Evolutionary conservation across 176 grass and related monocot species (phyloP).

Genomic region (Lolium rigidum): DNA sequence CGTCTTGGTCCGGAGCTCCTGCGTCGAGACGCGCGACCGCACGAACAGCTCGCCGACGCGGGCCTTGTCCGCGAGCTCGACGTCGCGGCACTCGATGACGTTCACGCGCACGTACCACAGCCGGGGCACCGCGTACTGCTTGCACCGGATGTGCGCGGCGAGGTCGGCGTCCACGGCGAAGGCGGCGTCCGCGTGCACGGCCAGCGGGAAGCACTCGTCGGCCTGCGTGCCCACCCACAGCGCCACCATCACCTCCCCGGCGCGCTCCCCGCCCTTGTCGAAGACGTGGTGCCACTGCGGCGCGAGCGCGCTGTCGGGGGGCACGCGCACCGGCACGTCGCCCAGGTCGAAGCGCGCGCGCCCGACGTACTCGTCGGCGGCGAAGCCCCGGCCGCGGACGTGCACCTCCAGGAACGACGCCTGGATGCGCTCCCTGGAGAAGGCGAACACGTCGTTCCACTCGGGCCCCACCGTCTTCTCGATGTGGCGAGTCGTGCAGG

Average conservation of each 20-base stretch:
- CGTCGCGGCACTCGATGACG: constrained; percentile 54
- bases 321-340: constrained; percentile 47
- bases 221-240: constrained; percentile 80
- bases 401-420: constrained; percentile 47
- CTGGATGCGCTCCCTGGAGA: constrained; percentile 58
- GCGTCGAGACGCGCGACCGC: constrained; percentile 34
- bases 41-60: constrained; percentile 64
- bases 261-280: constrained; percentile 35
- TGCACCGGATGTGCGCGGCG: constrained; percentile 59
- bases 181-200: constrained; percentile 60
- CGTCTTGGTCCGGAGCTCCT: constrained; percentile 47
- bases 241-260: constrained; percentile 68
- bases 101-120: constrained; percentile 77
- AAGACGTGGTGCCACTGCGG: constrained; percentile 71
- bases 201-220: constrained; percentile 67
- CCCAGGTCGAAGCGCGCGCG: constrained; percentile 46
- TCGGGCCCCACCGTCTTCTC: constrained; percentile 61
- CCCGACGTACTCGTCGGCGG: constrained; percentile 59
- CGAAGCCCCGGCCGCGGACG: constrained; percentile 50
- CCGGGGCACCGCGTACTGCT: constrained; percentile 69
- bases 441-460: constrained; percentile 81
- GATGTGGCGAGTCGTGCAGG: constrained; percentile 56
- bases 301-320: constrained; percentile 56
- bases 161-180: constrained; percentile 52
- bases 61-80: constrained; percentile 50